phyloP scores from a whole-genome alignment of 2,329 filamentous ascomycete genomes.

The Microascus cirrosus region DNA sequence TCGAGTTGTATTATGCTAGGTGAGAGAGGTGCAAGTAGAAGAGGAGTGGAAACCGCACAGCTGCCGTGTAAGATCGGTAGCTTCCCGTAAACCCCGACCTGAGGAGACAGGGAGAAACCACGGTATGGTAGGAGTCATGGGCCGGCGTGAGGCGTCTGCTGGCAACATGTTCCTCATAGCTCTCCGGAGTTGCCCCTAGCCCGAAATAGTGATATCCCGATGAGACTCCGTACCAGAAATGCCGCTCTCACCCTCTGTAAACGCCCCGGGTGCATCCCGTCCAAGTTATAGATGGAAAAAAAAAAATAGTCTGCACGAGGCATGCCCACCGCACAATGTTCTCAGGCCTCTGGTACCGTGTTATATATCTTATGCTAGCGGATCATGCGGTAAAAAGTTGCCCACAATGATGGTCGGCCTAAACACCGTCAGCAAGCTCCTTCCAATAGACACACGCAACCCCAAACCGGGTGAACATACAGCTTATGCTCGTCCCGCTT shows the following conservation, averaged over 20 bases:
- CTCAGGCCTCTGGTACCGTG: too few species aligned
- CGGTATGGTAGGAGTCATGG: too few species aligned
- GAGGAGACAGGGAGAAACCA: too few species aligned
- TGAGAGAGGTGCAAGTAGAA: neutral
- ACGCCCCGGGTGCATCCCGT: neutral
- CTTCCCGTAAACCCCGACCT: too few species aligned
- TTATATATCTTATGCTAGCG: constrained; percentile 16
- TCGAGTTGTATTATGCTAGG: neutral
- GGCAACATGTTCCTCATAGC: too few species aligned
- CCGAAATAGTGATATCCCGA: neutral
- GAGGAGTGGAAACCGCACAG: neutral
- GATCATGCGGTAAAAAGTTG: constrained; percentile 86
- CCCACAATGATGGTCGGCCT: constrained; percentile 92
- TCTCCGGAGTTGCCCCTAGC: neutral
- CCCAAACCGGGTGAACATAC: constrained; percentile 42
- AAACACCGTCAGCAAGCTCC: neutral
- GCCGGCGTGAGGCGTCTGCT: too few species aligned
- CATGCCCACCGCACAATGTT: too few species aligned
- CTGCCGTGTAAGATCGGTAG: neutral
- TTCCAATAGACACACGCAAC: neutral
- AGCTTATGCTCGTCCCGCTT: constrained; percentile 91
- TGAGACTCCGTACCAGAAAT: neutral
- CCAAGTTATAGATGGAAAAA: neutral
- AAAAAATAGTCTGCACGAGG: too few species aligned
- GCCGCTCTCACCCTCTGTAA: neutral